These are phyloP conservation scores for Ogataea philodendri DNA, from an alignment of 805 yeast species.

Conservation along the genomic window DNA sequence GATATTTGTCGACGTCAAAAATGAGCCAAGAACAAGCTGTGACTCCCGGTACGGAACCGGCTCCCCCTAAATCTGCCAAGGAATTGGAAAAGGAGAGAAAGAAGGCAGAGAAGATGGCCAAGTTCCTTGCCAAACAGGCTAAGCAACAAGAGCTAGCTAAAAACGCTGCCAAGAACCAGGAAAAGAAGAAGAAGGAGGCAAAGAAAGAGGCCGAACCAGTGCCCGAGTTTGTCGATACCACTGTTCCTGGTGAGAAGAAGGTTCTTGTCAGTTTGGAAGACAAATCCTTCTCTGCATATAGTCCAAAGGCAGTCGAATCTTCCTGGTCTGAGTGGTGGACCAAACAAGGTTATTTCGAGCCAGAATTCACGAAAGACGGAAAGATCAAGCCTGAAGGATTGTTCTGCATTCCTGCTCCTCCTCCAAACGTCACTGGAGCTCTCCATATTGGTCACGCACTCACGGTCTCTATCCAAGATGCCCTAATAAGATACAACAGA, in stretches of 20 bases:
- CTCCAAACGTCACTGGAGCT: constrained; percentile 99
- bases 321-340: constrained; percentile 99
- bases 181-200: constrained; percentile 62
- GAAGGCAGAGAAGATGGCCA: constrained; percentile 54
- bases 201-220: constrained; percentile 68
- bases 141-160: constrained; percentile 63
- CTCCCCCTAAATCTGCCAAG: constrained; percentile 54
- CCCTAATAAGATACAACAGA: constrained; percentile 89
- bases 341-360: constrained; percentile 81
- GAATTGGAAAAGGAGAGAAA: constrained; percentile 68
- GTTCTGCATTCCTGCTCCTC: constrained; percentile 96
- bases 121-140: constrained; percentile 76
- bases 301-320: constrained; percentile 88
- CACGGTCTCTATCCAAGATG: constrained; percentile 91
- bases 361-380: constrained; percentile 77
- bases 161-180: constrained; percentile 41
- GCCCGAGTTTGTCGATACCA: constrained; percentile 84
- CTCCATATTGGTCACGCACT: constrained; percentile 98
- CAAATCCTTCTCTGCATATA: constrained; percentile 91
- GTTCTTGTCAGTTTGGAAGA: constrained; percentile 82
- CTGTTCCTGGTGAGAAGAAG: constrained; percentile 90
- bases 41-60: no score
- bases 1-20: constrained; percentile 15
- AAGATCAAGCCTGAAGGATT: constrained; percentile 74
- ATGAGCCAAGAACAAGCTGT: constrained; percentile 31